Evolutionary conservation across 805 yeast genomes (phyloP), one percentile per base, ranked within the genome.

Genomic region (Metahyphopichia silvanorum): DNA sequence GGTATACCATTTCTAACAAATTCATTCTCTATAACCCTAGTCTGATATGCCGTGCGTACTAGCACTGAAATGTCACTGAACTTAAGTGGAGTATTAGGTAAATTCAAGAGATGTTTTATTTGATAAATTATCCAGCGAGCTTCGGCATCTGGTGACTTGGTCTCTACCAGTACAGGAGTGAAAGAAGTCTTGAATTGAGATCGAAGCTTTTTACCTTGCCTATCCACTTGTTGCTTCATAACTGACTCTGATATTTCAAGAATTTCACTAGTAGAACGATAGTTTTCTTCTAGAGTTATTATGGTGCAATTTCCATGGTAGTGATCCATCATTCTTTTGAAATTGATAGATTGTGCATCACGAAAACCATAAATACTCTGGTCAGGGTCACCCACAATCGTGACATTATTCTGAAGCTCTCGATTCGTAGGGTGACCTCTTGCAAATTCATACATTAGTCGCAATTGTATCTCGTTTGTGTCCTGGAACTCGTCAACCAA

Each of bases 311-410:
- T 33, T 0, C 34, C 5, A 16, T 21, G 12, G 15, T 75, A 71
- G 37, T 63, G 49, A 0, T 43, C 33, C 25, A 60, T 55, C 85
- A 87, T 77, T 10, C 63, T 62, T 25, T 60, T 59, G 46, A 89
- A 86, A 46, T 85, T 88, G 12, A 66, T 60, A 1, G 82, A 67
- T 21, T 78, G 77, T 0, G 97, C 97, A 47, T 82, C 79, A 39
- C 98, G 66, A 46, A 91, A 91, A 0, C 82, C 87, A 54, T 93
- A 91, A 15, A 91, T 91, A 49, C 95, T 82, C 57, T 91, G 98
- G 55, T 93, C 96, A 0, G 96, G 96, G 51, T 91, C 98, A 1
- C 98, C 98, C 2, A 91, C 97, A 1, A 88, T 80, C 0, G 97
- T 86, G 6, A 91, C 71, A 37, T 80, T 80, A 39, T 77, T 53